Percentiles rank a stretch among this genome's conserved stretches.
Evolutionary conservation across 2,329 filamentous ascomycete genomes (phyloP).

Genomic region (Davidsoniella eucalypti): DNA sequence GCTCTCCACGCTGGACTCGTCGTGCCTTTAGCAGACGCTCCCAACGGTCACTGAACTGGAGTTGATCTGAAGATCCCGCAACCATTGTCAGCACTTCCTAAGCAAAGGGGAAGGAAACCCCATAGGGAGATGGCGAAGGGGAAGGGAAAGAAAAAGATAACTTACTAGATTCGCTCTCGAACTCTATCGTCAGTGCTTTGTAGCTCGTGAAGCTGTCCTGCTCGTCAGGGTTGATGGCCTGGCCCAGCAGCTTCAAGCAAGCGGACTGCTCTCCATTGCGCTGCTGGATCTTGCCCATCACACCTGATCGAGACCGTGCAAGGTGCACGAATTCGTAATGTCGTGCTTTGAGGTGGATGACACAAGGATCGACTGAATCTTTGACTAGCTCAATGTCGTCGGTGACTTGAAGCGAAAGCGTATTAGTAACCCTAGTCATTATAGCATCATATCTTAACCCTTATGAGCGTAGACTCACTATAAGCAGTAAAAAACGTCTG

Average conservation of each 20-base stretch:
- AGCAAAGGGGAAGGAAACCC: neutral
- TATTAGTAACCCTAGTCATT: neutral
- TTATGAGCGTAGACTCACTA: neutral
- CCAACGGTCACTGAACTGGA: neutral
- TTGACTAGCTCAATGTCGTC: constrained; percentile 1
- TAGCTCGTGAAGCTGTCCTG: neutral
- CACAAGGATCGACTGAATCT: neutral
- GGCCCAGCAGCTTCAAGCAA: neutral
- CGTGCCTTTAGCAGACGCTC: neutral
- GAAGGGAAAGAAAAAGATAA: too few relatives aligned
- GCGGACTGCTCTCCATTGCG: neutral
- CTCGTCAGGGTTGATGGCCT: constrained; percentile 5
- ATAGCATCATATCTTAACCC: neutral
- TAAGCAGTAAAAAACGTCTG: constrained; percentile 2
- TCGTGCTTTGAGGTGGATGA: neutral
- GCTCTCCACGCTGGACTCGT: neutral
- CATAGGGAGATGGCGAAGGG: too few relatives aligned
- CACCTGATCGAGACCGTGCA: constrained; percentile 1
- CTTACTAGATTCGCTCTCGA: constrained; percentile 6
- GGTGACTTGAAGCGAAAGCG: neutral
- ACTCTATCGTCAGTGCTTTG: constrained; percentile 1
- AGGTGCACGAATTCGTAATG: neutral
- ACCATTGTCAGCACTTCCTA: neutral
- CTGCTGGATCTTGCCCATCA: neutral
- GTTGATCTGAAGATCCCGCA: neutral